Evolutionary conservation across 768 basidiomycete genomes (phyloP).

Genomic region (Trametes elegans): DNA sequence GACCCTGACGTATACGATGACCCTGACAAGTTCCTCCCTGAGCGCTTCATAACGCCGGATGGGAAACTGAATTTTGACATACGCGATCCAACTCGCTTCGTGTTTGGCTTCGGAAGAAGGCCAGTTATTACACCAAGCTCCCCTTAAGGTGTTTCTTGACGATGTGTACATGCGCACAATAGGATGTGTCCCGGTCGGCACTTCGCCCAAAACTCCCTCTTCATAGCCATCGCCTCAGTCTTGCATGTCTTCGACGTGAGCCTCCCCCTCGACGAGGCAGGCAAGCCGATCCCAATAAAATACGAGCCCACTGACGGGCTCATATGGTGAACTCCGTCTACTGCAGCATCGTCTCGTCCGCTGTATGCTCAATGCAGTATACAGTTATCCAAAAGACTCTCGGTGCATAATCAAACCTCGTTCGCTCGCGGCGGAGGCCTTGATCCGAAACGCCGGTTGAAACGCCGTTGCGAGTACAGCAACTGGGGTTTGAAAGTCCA

Average conservation of each 20-base stretch:
- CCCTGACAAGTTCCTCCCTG: constrained; percentile 11
- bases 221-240: constrained; percentile 45
- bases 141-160: too few species aligned
- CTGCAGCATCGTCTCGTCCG: neutral
- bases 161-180: neutral
- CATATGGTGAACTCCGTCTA: neutral
- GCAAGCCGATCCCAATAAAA: neutral
- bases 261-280: constrained; percentile 34
- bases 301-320: neutral
- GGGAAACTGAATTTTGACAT: neutral
- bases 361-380: neutral
- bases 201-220: constrained; percentile 44
- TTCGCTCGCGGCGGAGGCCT: neutral
- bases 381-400: neutral
- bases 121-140: neutral
- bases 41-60: constrained; percentile 13
- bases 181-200: constrained; percentile 49
- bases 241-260: constrained; percentile 41
- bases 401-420: neutral
- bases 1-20: constrained; percentile 4
- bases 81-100: neutral
- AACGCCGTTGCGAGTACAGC: too few species aligned
- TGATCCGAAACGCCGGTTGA: too few species aligned
- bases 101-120: constrained; percentile 15
- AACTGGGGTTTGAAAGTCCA: too few species aligned